Base-by-base conservation (phyloP, 2,329 filamentous ascomycete genomes). In the Colletotrichum coccodes region DNA sequence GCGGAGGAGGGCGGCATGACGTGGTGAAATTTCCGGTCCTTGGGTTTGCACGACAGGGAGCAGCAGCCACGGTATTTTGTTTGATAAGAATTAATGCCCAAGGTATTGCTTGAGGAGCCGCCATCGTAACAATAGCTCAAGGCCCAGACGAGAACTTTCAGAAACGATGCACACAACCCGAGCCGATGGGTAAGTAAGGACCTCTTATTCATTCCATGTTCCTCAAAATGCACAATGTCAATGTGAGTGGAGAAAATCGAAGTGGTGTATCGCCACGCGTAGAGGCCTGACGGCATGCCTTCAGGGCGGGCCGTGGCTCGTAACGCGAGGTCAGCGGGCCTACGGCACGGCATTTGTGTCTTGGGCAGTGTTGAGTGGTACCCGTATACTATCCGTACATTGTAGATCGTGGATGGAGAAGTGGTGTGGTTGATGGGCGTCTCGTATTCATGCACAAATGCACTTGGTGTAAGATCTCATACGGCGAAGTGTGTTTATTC, bases 381-480 rank as follows among this genome's bases (percentile, higher is more conserved):
- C 65, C n/a, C n/a, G n/a, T n/a, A n/a, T 61, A 34, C 14, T 64
- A 38, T 54, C 38, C 16, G 47, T 34, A 56, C 30, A 38, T 28
- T 59, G 60, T 34, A 68, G 65, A 68, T 68, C 61, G 40, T 6
- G 49, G 60, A 68, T 60, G 38, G 34, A 12, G 23, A 34, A 56
- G 54, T 56, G 44, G 56, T 65, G 65, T 56, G 47, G 32, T 47
- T 46, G 53, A 58, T 64, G 53, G 40, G 47, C 28, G 50, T 66
- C 66, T 69, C 66, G 66, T 69, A 69, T 69, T 69, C 62, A 66
- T 69, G 66, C 66, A 66, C 53, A 36, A 28, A 46, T 8, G 40
- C 30, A 32, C 42, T 64, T 65, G 46, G 54, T 42, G 57, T 54
- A 52, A 54, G 53, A 54, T 53, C 47, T 47, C 40, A 59, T 42